These are phyloP conservation scores for Senna siamea DNA, from an alignment of 306 rosid genomes.

Conservation along the genomic window DNA sequence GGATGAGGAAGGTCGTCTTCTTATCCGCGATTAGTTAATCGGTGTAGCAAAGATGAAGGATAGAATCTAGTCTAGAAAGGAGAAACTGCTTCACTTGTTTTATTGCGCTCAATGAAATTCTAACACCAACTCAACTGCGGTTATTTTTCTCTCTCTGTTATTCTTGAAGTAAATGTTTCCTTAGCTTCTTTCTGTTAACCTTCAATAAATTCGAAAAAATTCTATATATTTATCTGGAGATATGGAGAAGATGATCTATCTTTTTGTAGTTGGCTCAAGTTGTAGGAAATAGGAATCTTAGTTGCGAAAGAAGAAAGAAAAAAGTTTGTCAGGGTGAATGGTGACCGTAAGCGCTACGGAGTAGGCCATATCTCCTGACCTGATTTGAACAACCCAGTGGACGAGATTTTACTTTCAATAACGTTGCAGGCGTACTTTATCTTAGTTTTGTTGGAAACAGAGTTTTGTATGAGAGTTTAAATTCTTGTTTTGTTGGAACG, in stretches of 20 bases:
- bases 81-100: background rate
- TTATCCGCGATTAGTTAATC: background rate
- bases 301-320: background rate
- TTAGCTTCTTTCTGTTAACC: background rate
- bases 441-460: background rate
- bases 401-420: background rate
- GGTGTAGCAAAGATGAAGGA: background rate
- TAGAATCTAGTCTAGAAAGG: constrained; percentile 11
- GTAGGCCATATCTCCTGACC: background rate
- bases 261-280: background rate
- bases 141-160: background rate
- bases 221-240: background rate
- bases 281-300: background rate
- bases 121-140: background rate
- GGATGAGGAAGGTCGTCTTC: background rate
- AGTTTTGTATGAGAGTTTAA: background rate
- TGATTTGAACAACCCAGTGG: constrained; percentile 5
- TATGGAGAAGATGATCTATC: background rate
- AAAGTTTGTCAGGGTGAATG: background rate
- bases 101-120: background rate
- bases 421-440: background rate
- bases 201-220: background rate
- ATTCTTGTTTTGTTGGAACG: background rate
- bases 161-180: background rate
- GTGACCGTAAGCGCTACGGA: background rate